These are phyloP conservation scores for Syncephalis plumigaleata DNA, from an alignment of 371 early-diverging fungal species.

Conservation along the genomic window DNA sequence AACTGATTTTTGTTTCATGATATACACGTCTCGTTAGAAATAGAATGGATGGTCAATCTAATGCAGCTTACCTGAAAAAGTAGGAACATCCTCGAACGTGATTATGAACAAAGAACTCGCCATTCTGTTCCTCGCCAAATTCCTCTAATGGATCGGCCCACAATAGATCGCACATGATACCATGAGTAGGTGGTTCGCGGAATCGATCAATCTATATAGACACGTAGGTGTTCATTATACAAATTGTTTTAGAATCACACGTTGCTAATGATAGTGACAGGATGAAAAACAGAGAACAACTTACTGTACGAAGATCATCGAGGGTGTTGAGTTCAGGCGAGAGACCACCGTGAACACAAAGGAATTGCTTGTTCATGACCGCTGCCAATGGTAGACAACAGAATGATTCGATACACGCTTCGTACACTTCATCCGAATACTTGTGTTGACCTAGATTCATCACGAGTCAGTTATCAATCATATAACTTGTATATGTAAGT, in stretches of 20 bases:
- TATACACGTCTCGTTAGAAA: too few species aligned
- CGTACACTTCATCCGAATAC: conserved; percentile 87
- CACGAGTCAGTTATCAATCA: conserved; percentile 6
- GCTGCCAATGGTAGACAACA: conserved; percentile 90
- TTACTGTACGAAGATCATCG: conserved; percentile 62
- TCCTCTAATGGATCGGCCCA: conserved; percentile 98
- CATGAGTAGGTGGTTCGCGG: conserved; percentile 85
- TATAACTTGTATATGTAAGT: not conserved
- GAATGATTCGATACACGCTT: conserved; percentile 82
- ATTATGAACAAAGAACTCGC: conserved; percentile 73
- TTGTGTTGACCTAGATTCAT: conserved; percentile 63
- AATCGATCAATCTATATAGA: conserved; percentile 79
- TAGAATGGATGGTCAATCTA: not conserved
- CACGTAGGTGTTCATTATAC: too few species aligned
- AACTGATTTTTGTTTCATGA: conserved; percentile 36
- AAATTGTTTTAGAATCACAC: not conserved
- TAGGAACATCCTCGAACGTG: conserved; percentile 89
- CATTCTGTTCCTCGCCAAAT: conserved; percentile 77
- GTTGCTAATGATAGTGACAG: not conserved
- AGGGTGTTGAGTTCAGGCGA: conserved; percentile 84
- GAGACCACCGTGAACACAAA: conserved; percentile 98
- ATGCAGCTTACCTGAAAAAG: conserved; percentile 47
- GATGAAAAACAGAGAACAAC: too few species aligned
- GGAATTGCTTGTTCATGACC: conserved; percentile 90
- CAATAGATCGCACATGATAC: conserved; percentile 90